These are phyloP conservation scores for Tuber melanosporum DNA, from an alignment of 495 filamentous ascomycete species.

Conservation along the genomic window DNA sequence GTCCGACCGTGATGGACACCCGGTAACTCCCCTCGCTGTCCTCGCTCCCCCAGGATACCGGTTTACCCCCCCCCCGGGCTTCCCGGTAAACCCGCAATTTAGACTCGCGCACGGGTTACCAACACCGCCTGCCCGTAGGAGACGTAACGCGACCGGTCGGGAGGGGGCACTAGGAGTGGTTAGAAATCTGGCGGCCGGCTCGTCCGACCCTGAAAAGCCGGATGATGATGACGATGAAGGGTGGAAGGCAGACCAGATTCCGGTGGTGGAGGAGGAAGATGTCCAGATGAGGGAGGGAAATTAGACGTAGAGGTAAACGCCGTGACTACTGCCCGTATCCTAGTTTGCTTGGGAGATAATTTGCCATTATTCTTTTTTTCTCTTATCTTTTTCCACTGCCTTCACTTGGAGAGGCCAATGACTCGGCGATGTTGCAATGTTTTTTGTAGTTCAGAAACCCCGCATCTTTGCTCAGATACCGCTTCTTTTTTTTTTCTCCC, in stretches of 20 bases:
- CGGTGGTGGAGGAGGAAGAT: background rate
- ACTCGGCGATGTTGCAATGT: background rate
- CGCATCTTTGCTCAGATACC: background rate
- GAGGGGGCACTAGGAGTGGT: background rate
- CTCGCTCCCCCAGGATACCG: slow-evolving; percentile 25
- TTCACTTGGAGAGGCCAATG: background rate
- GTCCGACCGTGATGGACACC: slow-evolving; percentile 26
- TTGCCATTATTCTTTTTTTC: background rate
- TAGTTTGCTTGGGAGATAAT: background rate
- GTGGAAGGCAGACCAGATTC: background rate
- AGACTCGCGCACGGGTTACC: background rate
- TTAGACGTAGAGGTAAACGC: background rate
- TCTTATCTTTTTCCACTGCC: background rate
- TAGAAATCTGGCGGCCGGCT: background rate
- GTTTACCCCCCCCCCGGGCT: slow-evolving; percentile 29
- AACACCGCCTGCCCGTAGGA: background rate
- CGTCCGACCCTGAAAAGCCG: background rate
- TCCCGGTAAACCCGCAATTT: background rate
- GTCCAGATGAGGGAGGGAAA: background rate
- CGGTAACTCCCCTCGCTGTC: slow-evolving; percentile 32
- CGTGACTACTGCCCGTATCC: background rate
- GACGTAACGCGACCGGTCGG: background rate
- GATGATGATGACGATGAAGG: background rate
- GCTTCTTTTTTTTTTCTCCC: background rate
- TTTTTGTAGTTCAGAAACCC: background rate